Evolutionary conservation across 805 yeast species (phyloP).

Genomic region (Wickerhamomyces chambardii): DNA sequence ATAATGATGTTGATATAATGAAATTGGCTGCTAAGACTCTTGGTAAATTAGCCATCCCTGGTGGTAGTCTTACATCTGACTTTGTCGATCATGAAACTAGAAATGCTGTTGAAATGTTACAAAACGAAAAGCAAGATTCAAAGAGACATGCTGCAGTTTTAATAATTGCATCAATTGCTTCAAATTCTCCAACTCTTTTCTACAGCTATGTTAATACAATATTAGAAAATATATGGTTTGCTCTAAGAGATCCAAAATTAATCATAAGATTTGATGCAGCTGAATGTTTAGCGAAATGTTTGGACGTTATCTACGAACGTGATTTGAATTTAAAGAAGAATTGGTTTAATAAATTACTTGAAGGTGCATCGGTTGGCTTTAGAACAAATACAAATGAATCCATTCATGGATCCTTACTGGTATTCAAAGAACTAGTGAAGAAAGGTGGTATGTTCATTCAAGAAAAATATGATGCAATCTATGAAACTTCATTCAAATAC

Average conservation of each 20-base stretch:
- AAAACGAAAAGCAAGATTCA: conserved; percentile 76
- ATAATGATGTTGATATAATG: conserved; percentile 80
- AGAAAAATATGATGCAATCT: conserved; percentile 66
- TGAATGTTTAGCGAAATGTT: conserved; percentile 64
- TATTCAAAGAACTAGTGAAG: conserved; percentile 67
- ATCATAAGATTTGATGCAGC: conserved; percentile 81
- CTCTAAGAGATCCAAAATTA: conserved; percentile 70
- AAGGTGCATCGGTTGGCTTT: conserved; percentile 57
- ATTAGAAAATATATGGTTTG: conserved; percentile 80
- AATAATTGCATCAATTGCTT: conserved; percentile 74
- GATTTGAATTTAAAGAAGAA: conserved; percentile 60
- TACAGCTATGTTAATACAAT: conserved; percentile 73
- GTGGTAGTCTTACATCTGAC: conserved; percentile 84
- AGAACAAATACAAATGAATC: conserved; percentile 48
- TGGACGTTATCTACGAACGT: conserved; percentile 70
- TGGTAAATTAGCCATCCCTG: conserved; percentile 84
- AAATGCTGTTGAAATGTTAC: conserved; percentile 84
- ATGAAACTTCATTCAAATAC: conserved; percentile 63
- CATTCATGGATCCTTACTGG: conserved; percentile 82
- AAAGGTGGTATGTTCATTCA: conserved; percentile 67
- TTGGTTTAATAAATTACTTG: conserved; percentile 68
- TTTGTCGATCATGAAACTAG: conserved; percentile 90
- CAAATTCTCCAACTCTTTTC: conserved; percentile 77
- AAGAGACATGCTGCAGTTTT: conserved; percentile 89
- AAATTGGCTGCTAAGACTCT: conserved; percentile 77